These are phyloP conservation scores for Vigna reflexopilosa DNA, from an alignment of 306 rosid genomes.

Conservation along the genomic window DNA sequence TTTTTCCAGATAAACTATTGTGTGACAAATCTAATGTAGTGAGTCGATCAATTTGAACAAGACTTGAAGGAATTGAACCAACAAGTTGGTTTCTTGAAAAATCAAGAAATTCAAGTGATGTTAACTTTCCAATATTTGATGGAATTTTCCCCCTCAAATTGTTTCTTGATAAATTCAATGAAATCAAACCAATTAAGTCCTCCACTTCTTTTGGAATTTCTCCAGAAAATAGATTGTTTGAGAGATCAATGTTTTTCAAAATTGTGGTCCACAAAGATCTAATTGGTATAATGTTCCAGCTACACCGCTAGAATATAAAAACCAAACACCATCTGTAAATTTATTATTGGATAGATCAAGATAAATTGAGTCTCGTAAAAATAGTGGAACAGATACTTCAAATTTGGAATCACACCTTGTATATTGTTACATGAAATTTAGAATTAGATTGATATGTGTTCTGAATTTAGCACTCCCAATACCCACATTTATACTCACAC, in stretches of 20 bases:
- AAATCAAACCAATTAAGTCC: neutral
- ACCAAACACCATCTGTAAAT: no score
- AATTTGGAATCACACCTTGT: no score
- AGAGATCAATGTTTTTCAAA: constrained; percentile 21
- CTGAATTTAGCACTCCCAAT: no score
- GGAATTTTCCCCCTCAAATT: neutral
- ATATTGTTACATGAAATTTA: no score
- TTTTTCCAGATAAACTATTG: constrained; percentile 25
- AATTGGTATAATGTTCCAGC: no score
- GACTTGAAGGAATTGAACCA: constrained; percentile 17
- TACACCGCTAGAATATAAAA: no score
- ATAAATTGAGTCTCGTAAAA: no score
- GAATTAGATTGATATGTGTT: no score
- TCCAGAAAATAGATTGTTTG: constrained; percentile 21
- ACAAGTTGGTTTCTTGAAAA: constrained; percentile 33
- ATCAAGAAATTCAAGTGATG: constrained; percentile 24
- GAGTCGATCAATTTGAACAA: constrained; percentile 26
- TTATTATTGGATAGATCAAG: no score
- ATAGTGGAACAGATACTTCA: no score
- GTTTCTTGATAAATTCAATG: constrained; percentile 41
- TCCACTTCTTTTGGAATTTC: constrained; percentile 28
- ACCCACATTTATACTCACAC: no score
- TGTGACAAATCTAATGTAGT: constrained; percentile 12
- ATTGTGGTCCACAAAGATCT: no score
- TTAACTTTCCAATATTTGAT: constrained; percentile 7